Evolutionary conservation across 2,329 filamentous ascomycete genomes (phyloP).

Genomic region (Colletotrichum gloeosporioides): DNA sequence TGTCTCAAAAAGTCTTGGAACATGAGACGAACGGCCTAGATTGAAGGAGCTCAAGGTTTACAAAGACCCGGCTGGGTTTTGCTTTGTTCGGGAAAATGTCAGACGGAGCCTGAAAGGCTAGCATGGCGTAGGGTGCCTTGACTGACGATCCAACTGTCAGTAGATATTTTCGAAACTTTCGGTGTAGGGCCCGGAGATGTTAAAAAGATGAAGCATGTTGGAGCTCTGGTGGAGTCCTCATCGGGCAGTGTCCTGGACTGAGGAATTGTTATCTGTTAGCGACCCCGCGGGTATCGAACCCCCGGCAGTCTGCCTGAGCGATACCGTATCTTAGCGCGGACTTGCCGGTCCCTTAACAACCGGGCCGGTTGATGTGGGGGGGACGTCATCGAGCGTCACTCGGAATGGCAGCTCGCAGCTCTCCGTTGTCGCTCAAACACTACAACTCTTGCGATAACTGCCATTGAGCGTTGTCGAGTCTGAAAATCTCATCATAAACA

Average conservation of each 20-base stretch:
- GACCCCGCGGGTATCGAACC: neutral
- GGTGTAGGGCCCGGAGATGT: neutral
- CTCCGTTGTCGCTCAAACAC: conserved; percentile 15
- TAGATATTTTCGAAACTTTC: neutral
- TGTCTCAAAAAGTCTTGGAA: neutral
- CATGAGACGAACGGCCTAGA: neutral
- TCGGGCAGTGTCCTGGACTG: neutral
- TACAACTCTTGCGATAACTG: neutral
- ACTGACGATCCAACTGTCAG: neutral
- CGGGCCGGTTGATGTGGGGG: conserved; percentile 17
- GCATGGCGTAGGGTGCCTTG: neutral
- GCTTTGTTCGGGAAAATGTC: neutral
- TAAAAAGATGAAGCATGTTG: neutral
- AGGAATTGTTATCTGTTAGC: neutral
- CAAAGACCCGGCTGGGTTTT: neutral
- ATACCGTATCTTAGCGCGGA: neutral
- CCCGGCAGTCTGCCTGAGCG: neutral
- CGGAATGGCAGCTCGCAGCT: neutral
- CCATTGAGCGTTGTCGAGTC: neutral
- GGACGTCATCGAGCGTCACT: conserved; percentile 20
- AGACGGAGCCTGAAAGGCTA: neutral
- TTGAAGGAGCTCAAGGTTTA: neutral
- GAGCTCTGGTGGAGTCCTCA: neutral
- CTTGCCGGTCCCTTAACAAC: conserved; percentile 6
- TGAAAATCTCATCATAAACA: neutral